phyloP scores from a whole-genome alignment of 2,329 filamentous ascomycete genomes.

The Epichloe sp. region DNA sequence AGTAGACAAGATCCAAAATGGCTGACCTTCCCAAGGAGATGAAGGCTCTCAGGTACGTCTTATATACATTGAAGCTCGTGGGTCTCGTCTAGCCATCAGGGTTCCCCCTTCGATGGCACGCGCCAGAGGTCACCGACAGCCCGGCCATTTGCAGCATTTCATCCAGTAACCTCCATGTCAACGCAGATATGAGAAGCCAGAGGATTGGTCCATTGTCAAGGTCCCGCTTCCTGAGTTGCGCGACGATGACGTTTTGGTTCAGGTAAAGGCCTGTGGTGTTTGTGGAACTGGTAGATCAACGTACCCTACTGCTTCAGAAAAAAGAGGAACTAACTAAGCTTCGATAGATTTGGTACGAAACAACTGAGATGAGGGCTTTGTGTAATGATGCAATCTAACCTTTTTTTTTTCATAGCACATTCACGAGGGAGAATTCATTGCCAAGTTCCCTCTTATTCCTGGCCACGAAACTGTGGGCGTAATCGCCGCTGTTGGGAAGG shows the following conservation, averaged over 20 bases:
- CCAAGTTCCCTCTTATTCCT: conserved; percentile 51
- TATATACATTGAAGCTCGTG: conserved; percentile 4
- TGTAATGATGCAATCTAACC: not conserved
- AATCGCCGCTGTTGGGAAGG: conserved; percentile 42
- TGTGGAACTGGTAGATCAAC: conserved; percentile 38
- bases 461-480: conserved; percentile 57
- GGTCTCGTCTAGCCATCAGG: conserved; percentile 11
- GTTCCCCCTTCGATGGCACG: conserved; percentile 1
- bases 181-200: conserved; percentile 45
- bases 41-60: conserved; percentile 47
- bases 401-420: conserved; percentile 29
- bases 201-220: conserved; percentile 46
- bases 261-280: conserved; percentile 55
- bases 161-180: not conserved
- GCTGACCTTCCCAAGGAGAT: conserved; percentile 37
- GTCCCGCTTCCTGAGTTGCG: conserved; percentile 48
- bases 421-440: conserved; percentile 55
- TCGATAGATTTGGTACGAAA: conserved; percentile 22
- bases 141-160: not conserved
- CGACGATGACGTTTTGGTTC: conserved; percentile 47
- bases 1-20: conserved; percentile 10
- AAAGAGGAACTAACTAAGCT: conserved; percentile 9
- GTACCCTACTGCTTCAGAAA: conserved; percentile 1
- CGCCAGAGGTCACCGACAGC: not conserved
- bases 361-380: not conserved